Conservation (phyloP, 352 stramenopile species). For the Pythium graminicola region DNA sequence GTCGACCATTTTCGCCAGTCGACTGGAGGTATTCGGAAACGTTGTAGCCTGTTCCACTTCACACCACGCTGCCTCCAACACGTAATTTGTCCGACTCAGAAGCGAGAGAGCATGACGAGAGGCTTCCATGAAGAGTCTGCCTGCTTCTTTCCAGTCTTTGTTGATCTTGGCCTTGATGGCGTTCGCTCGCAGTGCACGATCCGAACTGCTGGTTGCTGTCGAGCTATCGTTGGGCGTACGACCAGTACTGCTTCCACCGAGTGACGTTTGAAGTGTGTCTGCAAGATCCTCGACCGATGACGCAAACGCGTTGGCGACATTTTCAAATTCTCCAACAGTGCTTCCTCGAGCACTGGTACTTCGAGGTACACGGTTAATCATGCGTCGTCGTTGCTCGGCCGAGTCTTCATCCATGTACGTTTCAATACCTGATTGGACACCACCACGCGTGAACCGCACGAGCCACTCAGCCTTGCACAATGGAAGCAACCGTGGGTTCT, state of each 20-base stretch:
- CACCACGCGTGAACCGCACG: constrained; percentile 39
- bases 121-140: constrained; percentile 44
- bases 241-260: not conserved
- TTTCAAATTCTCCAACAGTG: constrained; percentile 1
- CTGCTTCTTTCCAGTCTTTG: constrained; percentile 62
- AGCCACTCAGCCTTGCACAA: constrained; percentile 52
- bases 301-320: constrained; percentile 15
- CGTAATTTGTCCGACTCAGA: constrained; percentile 43
- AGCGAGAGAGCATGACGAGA: constrained; percentile 31
- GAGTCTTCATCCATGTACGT: constrained; percentile 32
- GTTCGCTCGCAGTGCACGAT: constrained; percentile 47
- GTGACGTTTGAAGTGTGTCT: constrained; percentile 7
- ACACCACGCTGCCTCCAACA: constrained; percentile 62
- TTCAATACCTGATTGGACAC: constrained; percentile 43
- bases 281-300: constrained; percentile 15
- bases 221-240: not conserved
- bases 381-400: constrained; percentile 12
- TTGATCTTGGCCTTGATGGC: constrained; percentile 63
- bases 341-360: not conserved
- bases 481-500: constrained; percentile 31
- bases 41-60: constrained; percentile 42
- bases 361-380: constrained; percentile 9
- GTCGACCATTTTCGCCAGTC: constrained; percentile 37
- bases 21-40: constrained; percentile 34
- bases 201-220: constrained; percentile 27